These are phyloP conservation scores for Pseudozyma hubeiensis DNA, from an alignment of 1,284 basidiomycete genomes.

Conservation along the genomic window DNA sequence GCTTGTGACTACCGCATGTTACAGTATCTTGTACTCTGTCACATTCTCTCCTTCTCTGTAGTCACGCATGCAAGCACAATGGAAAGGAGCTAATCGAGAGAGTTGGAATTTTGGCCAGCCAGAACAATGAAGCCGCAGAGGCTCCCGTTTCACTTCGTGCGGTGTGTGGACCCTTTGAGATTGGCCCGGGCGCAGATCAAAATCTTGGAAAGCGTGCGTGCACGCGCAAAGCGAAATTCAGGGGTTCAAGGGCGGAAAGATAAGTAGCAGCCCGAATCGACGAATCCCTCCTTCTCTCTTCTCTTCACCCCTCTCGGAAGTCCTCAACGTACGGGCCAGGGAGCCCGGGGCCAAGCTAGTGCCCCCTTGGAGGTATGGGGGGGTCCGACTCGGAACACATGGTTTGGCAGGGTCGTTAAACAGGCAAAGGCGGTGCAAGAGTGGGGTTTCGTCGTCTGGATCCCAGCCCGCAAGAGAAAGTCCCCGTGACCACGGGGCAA, in stretches of 20 bases:
- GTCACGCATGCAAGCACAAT: too few species aligned
- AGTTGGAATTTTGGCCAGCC: too few species aligned
- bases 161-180: too few species aligned
- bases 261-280: slow-evolving; percentile 18
- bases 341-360: neutral
- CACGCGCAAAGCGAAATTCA: too few species aligned
- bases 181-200: too few species aligned
- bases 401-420: slow-evolving; percentile 8
- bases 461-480: neutral
- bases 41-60: too few species aligned
- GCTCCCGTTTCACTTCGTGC: too few species aligned
- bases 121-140: too few species aligned
- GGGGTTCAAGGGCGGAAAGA: neutral
- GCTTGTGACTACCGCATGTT: too few species aligned
- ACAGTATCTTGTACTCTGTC: neutral
- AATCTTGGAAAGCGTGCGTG: too few species aligned
- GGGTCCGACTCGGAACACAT: slow-evolving; percentile 25
- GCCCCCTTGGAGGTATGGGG: slow-evolving; percentile 15
- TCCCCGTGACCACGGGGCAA: neutral
- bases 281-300: slow-evolving; percentile 7
- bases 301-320: slow-evolving; percentile 23
- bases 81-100: too few species aligned
- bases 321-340: slow-evolving; percentile 3
- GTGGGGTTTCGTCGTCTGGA: neutral
- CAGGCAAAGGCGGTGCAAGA: neutral